These are phyloP conservation scores for Hamamelis virginiana DNA, from an alignment of 164 flowering plant species.

Conservation along the genomic window DNA sequence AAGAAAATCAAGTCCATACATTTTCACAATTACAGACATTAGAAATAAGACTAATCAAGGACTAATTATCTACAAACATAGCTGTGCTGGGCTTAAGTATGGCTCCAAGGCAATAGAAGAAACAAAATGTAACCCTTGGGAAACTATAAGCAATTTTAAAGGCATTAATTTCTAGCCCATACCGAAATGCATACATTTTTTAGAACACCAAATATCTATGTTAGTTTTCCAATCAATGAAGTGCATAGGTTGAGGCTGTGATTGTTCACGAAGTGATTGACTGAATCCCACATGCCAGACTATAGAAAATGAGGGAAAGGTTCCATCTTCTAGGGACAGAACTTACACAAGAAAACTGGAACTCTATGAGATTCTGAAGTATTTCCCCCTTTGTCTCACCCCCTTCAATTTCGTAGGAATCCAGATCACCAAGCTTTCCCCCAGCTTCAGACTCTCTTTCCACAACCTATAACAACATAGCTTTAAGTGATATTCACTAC, in stretches of 20 bases:
- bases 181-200: too few relatives aligned
- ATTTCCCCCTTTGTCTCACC: conserved; percentile 82
- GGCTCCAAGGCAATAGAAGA: not conserved
- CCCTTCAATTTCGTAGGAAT: conserved; percentile 92
- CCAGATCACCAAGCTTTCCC: conserved; percentile 80
- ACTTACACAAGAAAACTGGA: conserved; percentile 96
- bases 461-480: conserved; percentile 45
- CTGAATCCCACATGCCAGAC: not conserved
- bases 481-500: not conserved
- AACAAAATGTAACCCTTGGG: too few relatives aligned
- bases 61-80: not conserved
- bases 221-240: too few relatives aligned
- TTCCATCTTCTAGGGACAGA: not conserved
- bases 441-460: conserved; percentile 91
- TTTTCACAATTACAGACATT: not conserved
- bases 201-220: too few relatives aligned
- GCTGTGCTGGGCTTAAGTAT: too few relatives aligned
- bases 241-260: too few relatives aligned
- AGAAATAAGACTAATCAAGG: not conserved
- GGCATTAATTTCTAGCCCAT: too few relatives aligned
- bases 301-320: not conserved
- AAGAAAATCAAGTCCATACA: too few relatives aligned
- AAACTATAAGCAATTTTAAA: too few relatives aligned
- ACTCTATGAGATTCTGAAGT: conserved; percentile 86
- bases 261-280: not conserved